Base-by-base conservation (phyloP, 768 basidiomycete genomes). In the Naganishia antarctica region DNA sequence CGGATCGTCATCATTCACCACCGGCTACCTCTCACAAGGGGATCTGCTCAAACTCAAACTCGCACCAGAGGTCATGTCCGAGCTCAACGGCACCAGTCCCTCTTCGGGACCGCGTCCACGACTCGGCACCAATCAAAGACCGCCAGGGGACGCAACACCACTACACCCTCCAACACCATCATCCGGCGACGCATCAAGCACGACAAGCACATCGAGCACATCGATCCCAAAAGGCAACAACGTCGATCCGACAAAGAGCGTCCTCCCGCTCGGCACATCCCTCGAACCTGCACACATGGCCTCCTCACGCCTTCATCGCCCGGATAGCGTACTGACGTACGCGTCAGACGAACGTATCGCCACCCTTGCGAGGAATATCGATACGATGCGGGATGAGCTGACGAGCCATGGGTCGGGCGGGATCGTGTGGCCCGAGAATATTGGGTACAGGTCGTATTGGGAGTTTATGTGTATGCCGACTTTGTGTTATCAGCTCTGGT, bases 401-500 rank as follows among this genome's bases (percentile, higher is more conserved):
- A 84, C 83, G 21, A 87, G 87, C 61, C 80, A 81, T 29, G 91
- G 93, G 0, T 67, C 60, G 1, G 70, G 70, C 3, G 83, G 8
- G 75, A 81, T 92, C 41, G 82, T 81, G 18, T 99, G 89, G 85
- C 93, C 93, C 0, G 81, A 86, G 49, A 97, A 92, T 74, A 83
- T 98, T 66, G 87, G 86, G 0, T 83, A 85, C 73, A 83, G 81
- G 71, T 87, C 91, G 76, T 98, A 92, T 73, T 83, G 83, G 29
- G 83, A 87, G 41, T 99, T 93, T 78, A 84, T 90, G 79, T 79
- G 93, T 41, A 86, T 89, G 48, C 96, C 96, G 15, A 91, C 91
- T 0, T 82, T 99, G 45, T 92, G 97, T 7, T 99, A 99, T 73
- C 92, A 98, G 76, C 81, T 98, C 34, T 93, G 97, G 78, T 99